Evolutionary conservation across 805 yeast species (phyloP).

Genomic region (Brettanomyces naardenensis): DNA sequence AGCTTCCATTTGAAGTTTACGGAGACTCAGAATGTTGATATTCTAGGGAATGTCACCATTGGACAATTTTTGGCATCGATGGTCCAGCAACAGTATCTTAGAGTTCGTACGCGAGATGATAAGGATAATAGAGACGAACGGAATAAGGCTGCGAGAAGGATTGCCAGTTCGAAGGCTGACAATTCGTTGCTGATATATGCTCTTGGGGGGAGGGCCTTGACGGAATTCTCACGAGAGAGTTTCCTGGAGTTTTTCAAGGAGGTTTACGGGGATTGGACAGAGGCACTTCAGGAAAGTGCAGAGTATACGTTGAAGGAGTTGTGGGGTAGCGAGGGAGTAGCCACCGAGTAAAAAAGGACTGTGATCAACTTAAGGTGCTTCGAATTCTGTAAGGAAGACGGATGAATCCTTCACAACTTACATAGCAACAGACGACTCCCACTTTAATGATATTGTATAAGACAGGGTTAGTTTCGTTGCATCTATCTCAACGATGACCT

Average conservation of each 20-base stretch:
- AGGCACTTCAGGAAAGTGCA: constrained; percentile 20
- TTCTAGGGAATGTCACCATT: constrained; percentile 15
- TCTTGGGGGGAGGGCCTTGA: constrained; percentile 22
- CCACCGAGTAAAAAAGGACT: too few species aligned
- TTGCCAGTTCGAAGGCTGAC: constrained; percentile 11
- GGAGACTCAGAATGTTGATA: constrained; percentile 14
- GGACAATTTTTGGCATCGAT: constrained; percentile 15
- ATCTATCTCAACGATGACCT: too few species aligned
- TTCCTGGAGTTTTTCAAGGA: constrained; percentile 20
- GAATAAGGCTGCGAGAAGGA: constrained; percentile 2
- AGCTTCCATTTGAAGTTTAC: constrained; percentile 17
- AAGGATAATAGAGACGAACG: neutral
- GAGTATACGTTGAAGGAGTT: constrained; percentile 17
- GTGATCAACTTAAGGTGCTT: too few species aligned
- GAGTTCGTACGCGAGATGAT: constrained; percentile 4
- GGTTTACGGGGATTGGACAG: constrained; percentile 22
- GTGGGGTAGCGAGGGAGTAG: constrained; percentile 4
- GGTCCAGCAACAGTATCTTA: constrained; percentile 21
- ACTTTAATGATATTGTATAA: too few species aligned
- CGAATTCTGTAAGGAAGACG: too few species aligned
- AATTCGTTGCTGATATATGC: constrained; percentile 18
- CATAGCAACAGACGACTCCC: too few species aligned
- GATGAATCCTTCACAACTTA: too few species aligned
- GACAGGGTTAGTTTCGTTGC: too few species aligned
- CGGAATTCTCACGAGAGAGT: constrained; percentile 19